Conservation (phyloP, 2,329 filamentous ascomycete species). For the Nigrospora osmanthi region DNA sequence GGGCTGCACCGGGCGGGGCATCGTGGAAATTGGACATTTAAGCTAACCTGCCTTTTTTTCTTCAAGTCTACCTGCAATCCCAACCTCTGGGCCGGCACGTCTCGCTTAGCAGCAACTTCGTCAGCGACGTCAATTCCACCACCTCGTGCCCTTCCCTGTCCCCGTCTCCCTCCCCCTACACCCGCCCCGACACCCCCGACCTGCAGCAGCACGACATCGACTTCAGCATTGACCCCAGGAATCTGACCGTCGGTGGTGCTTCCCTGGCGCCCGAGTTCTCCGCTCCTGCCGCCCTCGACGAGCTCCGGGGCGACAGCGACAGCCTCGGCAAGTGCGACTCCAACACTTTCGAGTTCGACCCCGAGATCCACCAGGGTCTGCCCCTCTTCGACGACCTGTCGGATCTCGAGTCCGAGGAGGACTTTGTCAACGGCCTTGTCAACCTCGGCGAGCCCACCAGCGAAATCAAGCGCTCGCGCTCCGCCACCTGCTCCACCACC, state of each 20-base stretch:
- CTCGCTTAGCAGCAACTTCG: constrained; percentile 54
- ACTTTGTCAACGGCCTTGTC: constrained; percentile 68
- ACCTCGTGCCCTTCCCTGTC: constrained; percentile 79
- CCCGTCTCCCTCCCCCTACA: constrained; percentile 75
- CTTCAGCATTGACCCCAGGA: constrained; percentile 79
- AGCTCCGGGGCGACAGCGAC: constrained; percentile 40
- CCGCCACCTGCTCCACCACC: constrained; percentile 59
- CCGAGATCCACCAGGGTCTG: constrained; percentile 47
- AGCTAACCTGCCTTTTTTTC: constrained; percentile 2
- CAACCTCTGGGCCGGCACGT: constrained; percentile 27
- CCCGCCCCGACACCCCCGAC: constrained; percentile 60
- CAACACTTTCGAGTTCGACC: constrained; percentile 43
- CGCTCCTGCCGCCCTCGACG: constrained; percentile 55
- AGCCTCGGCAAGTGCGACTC: constrained; percentile 36
- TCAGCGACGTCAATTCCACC: constrained; percentile 65
- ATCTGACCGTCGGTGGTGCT: constrained; percentile 64
- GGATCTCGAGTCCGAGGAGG: constrained; percentile 85
- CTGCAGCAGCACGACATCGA: constrained; percentile 51
- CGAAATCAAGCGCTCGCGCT: constrained; percentile 63
- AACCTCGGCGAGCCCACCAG: constrained; percentile 51
- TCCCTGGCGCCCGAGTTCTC: constrained; percentile 55
- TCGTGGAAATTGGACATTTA: neutral
- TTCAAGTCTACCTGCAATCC: constrained; percentile 19
- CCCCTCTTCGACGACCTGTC: constrained; percentile 79
- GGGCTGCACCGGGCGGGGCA: neutral